phyloP scores from a whole-genome alignment of 345 rosid species.

The Brassica nigra region DNA sequence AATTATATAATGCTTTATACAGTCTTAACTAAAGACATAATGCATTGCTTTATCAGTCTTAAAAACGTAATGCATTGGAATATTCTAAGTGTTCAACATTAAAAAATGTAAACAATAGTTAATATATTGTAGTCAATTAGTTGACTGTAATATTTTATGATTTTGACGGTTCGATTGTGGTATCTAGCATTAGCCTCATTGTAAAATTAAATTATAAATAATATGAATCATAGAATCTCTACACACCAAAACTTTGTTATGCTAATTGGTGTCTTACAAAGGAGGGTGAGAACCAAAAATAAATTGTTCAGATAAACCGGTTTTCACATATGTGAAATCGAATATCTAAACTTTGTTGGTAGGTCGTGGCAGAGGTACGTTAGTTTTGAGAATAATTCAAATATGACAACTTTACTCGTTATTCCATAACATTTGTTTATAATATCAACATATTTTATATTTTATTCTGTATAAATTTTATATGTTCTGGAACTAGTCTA shows the following conservation, averaged over 20 bases:
- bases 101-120: background rate
- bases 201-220: background rate
- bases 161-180: background rate
- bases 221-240: background rate
- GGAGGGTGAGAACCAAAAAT: conserved; percentile 11
- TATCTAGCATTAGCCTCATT: background rate
- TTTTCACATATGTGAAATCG: conserved; percentile 15
- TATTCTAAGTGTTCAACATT: background rate
- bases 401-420: conserved; percentile 11
- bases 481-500: conserved; percentile 22
- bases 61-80: background rate
- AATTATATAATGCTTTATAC: background rate
- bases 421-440: background rate
- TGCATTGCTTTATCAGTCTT: background rate
- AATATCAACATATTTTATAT: background rate
- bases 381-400: conserved; percentile 19
- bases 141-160: conserved; percentile 4
- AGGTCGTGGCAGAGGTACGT: conserved; percentile 2
- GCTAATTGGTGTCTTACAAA: background rate
- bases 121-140: background rate
- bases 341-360: background rate
- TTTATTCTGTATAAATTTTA: background rate
- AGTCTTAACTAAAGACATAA: no score
- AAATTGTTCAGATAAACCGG: background rate
- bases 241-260: background rate